A percentile compares a stretch with the other conserved stretches of the same genome.
Conservation (phyloP, 2,329 filamentous ascomycete genomes). For the Nothomitra cinnamomea region DNA sequence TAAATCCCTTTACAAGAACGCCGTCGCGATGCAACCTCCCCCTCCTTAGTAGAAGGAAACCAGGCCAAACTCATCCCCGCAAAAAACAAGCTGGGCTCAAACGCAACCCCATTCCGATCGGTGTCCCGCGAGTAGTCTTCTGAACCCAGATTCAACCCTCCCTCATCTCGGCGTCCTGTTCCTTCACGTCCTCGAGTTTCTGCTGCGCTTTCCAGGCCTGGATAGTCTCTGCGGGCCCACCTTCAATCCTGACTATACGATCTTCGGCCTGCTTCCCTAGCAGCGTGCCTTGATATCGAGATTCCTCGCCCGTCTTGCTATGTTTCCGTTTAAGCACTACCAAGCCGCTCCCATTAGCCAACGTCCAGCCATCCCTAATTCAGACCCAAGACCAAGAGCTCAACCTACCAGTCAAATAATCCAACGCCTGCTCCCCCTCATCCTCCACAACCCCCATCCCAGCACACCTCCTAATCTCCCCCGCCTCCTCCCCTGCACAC, state of each 20-base stretch:
- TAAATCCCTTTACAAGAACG: too few species aligned
- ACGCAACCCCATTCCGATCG: too few species aligned
- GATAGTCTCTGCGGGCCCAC: constrained; percentile 50
- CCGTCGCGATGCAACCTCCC: too few species aligned
- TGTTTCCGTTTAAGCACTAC: constrained; percentile 78
- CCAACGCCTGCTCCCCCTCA: constrained; percentile 33
- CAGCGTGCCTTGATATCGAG: constrained; percentile 69
- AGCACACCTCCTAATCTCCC: constrained; percentile 67
- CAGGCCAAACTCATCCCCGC: too few species aligned
- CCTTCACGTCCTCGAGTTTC: background rate
- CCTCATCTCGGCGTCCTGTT: background rate
- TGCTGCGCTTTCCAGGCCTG: constrained; percentile 38
- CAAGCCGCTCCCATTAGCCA: background rate
- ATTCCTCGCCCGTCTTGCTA: constrained; percentile 74
- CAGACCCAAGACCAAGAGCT: background rate
- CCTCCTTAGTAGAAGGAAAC: too few species aligned
- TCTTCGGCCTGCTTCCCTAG: constrained; percentile 59
- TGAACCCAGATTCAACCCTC: background rate
- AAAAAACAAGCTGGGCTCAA: too few species aligned
- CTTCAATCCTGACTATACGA: constrained; percentile 59
- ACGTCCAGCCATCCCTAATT: too few species aligned
- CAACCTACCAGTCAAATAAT: constrained; percentile 39
- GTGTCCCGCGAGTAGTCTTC: too few species aligned
- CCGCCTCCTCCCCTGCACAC: constrained; percentile 57
- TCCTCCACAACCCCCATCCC: constrained; percentile 39